These are phyloP conservation scores for Isochrysis galbana DNA, from an alignment of 78 protist species.

Conservation along the genomic window DNA sequence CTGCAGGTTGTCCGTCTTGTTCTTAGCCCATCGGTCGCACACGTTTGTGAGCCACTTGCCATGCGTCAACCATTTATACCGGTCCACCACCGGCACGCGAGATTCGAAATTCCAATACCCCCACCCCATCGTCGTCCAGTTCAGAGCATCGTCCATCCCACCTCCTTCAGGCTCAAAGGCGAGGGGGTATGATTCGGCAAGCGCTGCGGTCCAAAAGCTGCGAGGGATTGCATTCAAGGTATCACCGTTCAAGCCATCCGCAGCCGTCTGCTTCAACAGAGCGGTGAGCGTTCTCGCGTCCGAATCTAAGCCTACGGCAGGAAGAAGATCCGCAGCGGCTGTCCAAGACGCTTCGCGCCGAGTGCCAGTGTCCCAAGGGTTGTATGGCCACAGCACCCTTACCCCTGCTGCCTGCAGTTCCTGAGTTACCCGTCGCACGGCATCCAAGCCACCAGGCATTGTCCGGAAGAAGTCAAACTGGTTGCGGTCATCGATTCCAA, in stretches of 20 bases:
- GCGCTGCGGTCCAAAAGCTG: background rate
- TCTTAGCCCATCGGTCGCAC: conserved; percentile 39
- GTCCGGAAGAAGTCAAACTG: conserved; percentile 28
- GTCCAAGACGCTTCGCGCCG: background rate
- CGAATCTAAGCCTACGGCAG: no score
- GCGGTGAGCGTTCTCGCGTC: background rate
- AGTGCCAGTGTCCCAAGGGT: conserved; percentile 41
- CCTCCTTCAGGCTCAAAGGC: background rate
- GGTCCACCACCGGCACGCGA: background rate
- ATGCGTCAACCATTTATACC: background rate
- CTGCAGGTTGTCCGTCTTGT: background rate
- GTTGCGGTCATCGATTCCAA: conserved; percentile 42
- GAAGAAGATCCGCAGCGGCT: no score
- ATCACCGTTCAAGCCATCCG: conserved; percentile 37
- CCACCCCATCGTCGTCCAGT: conserved; percentile 14
- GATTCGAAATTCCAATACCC: background rate
- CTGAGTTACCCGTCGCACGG: background rate
- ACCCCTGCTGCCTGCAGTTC: conserved; percentile 1
- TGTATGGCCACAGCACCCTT: conserved; percentile 32
- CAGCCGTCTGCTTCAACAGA: background rate
- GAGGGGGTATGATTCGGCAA: background rate
- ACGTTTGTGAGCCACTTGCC: conserved; percentile 18
- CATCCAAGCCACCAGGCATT: conserved; percentile 26
- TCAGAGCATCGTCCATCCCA: background rate
- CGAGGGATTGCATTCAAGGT: background rate